Evolutionary conservation across 257 asterid genomes (phyloP).

Genomic region (Mentha longifolia): DNA sequence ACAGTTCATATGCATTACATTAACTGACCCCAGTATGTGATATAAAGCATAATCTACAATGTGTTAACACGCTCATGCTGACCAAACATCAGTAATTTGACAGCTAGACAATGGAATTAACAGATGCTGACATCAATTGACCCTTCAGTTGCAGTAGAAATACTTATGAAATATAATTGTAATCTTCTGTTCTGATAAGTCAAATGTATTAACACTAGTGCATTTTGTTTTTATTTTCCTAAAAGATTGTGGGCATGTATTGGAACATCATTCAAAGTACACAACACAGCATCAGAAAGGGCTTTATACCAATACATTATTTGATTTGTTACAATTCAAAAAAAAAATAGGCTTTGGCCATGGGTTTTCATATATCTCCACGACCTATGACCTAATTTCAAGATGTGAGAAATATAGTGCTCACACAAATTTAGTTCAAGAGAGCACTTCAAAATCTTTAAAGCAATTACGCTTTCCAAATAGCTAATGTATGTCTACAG

Average conservation of each 20-base stretch:
- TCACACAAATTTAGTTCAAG: slow-evolving; percentile 6
- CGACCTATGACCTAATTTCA: slow-evolving; percentile 8
- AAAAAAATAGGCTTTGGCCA: slow-evolving; percentile 10
- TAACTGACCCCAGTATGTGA: slow-evolving; percentile 4
- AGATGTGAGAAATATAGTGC: slow-evolving; percentile 7
- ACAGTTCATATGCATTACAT: neutral
- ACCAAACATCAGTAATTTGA: slow-evolving; percentile 19
- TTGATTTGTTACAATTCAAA: slow-evolving; percentile 9
- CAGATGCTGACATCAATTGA: neutral
- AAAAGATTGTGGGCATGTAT: neutral
- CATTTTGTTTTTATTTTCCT: neutral
- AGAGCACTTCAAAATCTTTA: slow-evolving; percentile 17
- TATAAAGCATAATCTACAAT: neutral
- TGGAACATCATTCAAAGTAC: too few relatives aligned
- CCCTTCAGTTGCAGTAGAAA: neutral
- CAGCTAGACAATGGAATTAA: slow-evolving; percentile 2
- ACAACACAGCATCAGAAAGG: too few relatives aligned
- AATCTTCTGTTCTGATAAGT: too few relatives aligned
- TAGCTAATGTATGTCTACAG: slow-evolving; percentile 9
- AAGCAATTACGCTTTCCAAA: slow-evolving; percentile 13
- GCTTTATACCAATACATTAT: neutral
- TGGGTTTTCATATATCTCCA: slow-evolving; percentile 10
- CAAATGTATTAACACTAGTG: too few relatives aligned
- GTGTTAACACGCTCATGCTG: slow-evolving; percentile 15
- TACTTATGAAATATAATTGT: neutral